A percentile compares a stretch with the other conserved stretches of the same genome.
These are phyloP conservation scores for Aspergillus bertholletiae DNA, from an alignment of 495 filamentous ascomycete species.

Conservation along the genomic window DNA sequence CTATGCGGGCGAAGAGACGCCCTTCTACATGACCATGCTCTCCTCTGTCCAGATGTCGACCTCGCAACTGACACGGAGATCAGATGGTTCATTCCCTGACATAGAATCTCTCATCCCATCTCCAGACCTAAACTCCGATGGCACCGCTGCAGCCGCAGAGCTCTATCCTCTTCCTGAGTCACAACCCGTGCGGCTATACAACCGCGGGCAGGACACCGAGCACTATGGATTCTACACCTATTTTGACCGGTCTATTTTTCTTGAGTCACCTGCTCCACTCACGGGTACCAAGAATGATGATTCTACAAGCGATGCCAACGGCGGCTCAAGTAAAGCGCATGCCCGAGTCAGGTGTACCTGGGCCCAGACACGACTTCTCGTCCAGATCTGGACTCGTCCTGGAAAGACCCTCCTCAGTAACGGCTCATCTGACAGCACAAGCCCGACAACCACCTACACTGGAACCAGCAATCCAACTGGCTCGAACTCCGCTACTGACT, in stretches of 20 bases:
- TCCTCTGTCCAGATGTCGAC: conserved; percentile 27
- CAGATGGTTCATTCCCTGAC: conserved; percentile 39
- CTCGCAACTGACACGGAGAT: conserved; percentile 21
- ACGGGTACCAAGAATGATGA: conserved; percentile 28
- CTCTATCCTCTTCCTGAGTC: conserved; percentile 62
- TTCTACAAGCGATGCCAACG: conserved; percentile 54
- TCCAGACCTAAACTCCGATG: conserved; percentile 58
- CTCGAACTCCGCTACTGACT: conserved; percentile 49
- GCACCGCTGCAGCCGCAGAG: conserved; percentile 66
- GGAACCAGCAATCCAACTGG: conserved; percentile 14
- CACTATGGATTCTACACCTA: conserved; percentile 95
- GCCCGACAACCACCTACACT: conserved; percentile 10
- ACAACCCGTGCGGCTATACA: conserved; percentile 82
- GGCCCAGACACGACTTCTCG: conserved; percentile 78
- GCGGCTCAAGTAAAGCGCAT: conserved; percentile 56
- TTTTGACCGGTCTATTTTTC: conserved; percentile 84
- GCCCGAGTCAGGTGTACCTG: conserved; percentile 75
- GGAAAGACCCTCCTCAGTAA: conserved; percentile 42
- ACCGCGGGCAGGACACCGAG: conserved; percentile 73
- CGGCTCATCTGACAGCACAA: conserved; percentile 1
- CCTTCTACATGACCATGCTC: conserved; percentile 48
- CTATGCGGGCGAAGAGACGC: conserved; percentile 49
- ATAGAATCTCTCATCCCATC: conserved; percentile 54
- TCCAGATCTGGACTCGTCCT: conserved; percentile 80
- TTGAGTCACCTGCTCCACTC: conserved; percentile 49